Base-by-base conservation (phyloP, 768 basidiomycete genomes). In the Amanita brunnescens region DNA sequence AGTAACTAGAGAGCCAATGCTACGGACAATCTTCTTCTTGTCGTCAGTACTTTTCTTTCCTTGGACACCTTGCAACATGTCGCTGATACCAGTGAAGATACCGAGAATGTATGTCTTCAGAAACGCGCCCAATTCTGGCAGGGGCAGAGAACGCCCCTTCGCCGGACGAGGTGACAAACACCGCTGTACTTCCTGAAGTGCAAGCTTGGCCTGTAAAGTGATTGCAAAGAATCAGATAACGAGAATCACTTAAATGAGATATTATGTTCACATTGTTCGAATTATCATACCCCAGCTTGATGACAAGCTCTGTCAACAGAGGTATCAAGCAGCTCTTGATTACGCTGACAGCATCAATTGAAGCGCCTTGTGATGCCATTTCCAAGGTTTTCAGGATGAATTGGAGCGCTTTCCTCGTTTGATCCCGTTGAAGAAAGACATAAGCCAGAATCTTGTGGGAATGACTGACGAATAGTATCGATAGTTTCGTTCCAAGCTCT, bases 11-110 rank as follows among this genome's bases (percentile, higher is more conserved):
- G 70, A 75, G 5, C 87, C 91, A 34, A 96, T 67, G 55, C 89
- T 85, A 21, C 87, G 78, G 43, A 97, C 70, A 53, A 95, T 85
- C 61, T 81, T 82, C 50, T 77, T 76, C 66, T 96, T 97, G 30
- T 75, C 73, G 7, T 69, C 67, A 0, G 80, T 70, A 0, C 83
- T 70, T 57, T 85, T 85, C 66, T 87, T 91, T 4, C 87, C 88
- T 20, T 83, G 80, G 1, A 86, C 74, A 53, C 92, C 93, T 62
- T 91, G 90, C 47, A 97, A 67, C 67, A 86, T 81, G 29, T 92
- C 90, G 58, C 88, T 94, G 58, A 96, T 77, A 55, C 83, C 74
- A 0, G 89, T 81, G 16, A 97, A 83, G 49, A 97, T 73, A 1
- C 89, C 94, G 5, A 96, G 77, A 69, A 94, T 84, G 56, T 91